Conservation (phyloP, 2,329 filamentous ascomycete genomes). For the Aurifilum marmelostoma region DNA sequence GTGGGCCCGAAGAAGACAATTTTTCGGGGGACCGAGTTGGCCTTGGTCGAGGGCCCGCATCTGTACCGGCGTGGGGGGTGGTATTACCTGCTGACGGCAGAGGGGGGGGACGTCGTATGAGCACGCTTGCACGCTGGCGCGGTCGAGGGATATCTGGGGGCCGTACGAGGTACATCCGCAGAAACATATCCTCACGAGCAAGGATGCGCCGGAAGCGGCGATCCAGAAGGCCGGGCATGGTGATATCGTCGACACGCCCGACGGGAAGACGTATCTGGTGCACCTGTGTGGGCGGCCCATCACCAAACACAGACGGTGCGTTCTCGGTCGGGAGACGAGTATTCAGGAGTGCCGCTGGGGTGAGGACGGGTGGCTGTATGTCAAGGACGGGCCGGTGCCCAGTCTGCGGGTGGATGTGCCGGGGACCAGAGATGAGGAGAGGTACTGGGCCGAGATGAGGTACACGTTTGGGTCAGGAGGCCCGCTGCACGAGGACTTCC, state of each 20-base stretch:
- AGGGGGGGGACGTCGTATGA: conserved; percentile 64
- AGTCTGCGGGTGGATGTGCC: conserved; percentile 57
- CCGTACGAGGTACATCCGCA: conserved; percentile 64
- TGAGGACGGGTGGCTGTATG: conserved; percentile 64
- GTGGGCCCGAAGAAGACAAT: conserved; percentile 60
- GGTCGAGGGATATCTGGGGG: conserved; percentile 56
- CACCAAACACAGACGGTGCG: conserved; percentile 54
- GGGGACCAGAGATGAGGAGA: conserved; percentile 48
- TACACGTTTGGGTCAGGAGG: conserved; percentile 47
- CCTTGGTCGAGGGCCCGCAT: conserved; percentile 60
- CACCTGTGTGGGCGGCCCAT: conserved; percentile 56
- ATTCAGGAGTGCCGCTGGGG: conserved; percentile 64
- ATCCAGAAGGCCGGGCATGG: conserved; percentile 58
- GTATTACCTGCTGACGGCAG: conserved; percentile 64
- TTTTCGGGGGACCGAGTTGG: conserved; percentile 58
- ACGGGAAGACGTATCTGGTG: conserved; percentile 57
- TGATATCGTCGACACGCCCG: conserved; percentile 57
- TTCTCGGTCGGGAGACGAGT: conserved; percentile 58
- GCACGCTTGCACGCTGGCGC: conserved; percentile 63
- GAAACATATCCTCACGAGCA: conserved; percentile 60
- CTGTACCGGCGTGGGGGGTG: conserved; percentile 61
- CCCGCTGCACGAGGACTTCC: conserved; percentile 54
- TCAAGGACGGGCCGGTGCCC: conserved; percentile 61
- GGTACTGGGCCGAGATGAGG: conserved; percentile 53
- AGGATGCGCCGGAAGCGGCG: conserved; percentile 51